Conservation (phyloP, 164 flowering plant genomes). For the Cinnamomum chago region DNA sequence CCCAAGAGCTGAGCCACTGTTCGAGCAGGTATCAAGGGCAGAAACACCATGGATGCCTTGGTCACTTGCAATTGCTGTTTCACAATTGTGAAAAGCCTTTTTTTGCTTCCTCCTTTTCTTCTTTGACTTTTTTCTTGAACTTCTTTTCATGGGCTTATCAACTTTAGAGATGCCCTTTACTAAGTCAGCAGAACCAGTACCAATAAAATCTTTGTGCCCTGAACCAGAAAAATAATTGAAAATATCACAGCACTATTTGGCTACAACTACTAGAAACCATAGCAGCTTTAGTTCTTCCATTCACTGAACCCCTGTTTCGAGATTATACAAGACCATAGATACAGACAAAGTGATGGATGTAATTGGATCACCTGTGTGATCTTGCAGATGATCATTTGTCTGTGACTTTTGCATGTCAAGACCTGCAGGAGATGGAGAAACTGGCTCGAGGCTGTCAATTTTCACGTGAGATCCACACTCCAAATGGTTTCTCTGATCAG, state of each 20-base stretch:
- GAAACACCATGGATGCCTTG: neutral
- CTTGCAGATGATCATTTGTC: constrained; percentile 11
- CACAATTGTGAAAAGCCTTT: constrained; percentile 18
- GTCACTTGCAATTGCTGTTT: neutral
- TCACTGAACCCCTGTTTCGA: constrained; percentile 17
- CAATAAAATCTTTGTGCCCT: constrained; percentile 18
- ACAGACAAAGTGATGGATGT: constrained; percentile 12
- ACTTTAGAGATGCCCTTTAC: constrained; percentile 15
- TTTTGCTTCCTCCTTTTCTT: constrained; percentile 39
- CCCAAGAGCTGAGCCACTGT: neutral
- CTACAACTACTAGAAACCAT: constrained; percentile 18
- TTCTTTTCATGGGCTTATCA: constrained; percentile 23
- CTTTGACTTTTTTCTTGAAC: constrained; percentile 33
- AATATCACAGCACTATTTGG: constrained; percentile 7
- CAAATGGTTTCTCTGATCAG: constrained; percentile 15
- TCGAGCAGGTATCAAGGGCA: neutral
- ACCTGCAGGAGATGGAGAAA: constrained; percentile 16
- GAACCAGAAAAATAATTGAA: constrained; percentile 18
- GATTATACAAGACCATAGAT: constrained; percentile 11
- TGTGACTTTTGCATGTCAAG: constrained; percentile 16
- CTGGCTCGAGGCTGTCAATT: constrained; percentile 24
- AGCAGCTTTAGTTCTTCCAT: constrained; percentile 16
- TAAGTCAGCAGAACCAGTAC: constrained; percentile 17
- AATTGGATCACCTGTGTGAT: constrained; percentile 15
- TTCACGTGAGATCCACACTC: constrained; percentile 22